A percentile compares a stretch with the other conserved stretches of the same genome.
phyloP scores from a whole-genome alignment of 495 filamentous ascomycete species.

The Penicillium canescens region DNA sequence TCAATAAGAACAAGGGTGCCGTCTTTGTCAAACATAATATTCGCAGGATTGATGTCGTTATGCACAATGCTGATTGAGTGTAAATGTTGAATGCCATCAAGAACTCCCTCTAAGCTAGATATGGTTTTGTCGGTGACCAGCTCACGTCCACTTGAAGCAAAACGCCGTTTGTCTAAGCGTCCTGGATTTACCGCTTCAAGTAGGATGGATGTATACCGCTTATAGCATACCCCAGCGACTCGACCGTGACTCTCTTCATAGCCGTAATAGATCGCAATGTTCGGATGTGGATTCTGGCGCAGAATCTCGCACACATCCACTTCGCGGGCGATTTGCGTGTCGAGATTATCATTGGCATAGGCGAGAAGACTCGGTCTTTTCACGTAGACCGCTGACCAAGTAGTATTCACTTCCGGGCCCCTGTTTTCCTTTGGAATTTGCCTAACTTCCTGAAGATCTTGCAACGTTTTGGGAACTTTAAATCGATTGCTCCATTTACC shows the following conservation, averaged over 20 bases:
- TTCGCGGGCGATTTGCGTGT: conserved; percentile 23
- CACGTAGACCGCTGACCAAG: conserved; percentile 23
- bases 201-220: conserved; percentile 35
- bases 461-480: conserved; percentile 11
- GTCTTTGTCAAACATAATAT: conserved; percentile 38
- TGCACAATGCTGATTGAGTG: conserved; percentile 37
- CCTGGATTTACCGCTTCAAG: conserved; percentile 28
- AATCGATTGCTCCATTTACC: conserved; percentile 24
- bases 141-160: conserved; percentile 15
- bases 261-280: conserved; percentile 38
- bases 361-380: conserved; percentile 29
- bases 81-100: conserved; percentile 38
- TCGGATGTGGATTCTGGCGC: conserved; percentile 35
- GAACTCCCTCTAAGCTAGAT: conserved; percentile 21
- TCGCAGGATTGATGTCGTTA: conserved; percentile 40
- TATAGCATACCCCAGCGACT: conserved; percentile 41
- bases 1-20: conserved; percentile 39
- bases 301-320: conserved; percentile 32
- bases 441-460: conserved; percentile 21
- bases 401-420: conserved; percentile 11
- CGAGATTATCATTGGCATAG: conserved; percentile 16
- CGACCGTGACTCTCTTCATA: conserved; percentile 28
- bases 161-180: conserved; percentile 18
- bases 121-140: conserved; percentile 16
- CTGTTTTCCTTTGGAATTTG: conserved; percentile 19